Percentiles rank a stretch among this genome's conserved stretches.
Conservation (phyloP, 768 basidiomycete genomes). For the Calocybe gangraenosa region DNA sequence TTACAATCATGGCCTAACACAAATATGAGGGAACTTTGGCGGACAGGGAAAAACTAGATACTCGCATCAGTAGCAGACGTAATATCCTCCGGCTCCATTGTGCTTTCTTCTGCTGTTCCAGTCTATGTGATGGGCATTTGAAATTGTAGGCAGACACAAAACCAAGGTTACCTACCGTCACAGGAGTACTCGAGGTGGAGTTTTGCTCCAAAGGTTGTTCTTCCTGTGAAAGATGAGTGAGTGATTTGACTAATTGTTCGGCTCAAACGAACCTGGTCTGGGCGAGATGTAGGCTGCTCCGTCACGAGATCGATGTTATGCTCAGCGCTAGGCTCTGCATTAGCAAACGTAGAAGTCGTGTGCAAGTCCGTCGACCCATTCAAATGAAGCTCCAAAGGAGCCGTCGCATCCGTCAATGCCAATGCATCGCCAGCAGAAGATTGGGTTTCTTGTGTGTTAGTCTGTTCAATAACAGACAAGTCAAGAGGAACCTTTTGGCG, state of each 20-base stretch:
- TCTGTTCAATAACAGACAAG: neutral
- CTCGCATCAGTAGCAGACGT: constrained; percentile 6
- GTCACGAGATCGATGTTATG: neutral
- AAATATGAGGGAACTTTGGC: constrained; percentile 1
- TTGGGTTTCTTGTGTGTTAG: neutral
- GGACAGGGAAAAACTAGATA: neutral
- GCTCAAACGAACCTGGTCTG: constrained; percentile 9
- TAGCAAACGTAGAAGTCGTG: too few relatives aligned
- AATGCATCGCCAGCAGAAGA: neutral
- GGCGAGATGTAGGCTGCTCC: neutral
- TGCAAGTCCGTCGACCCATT: too few relatives aligned
- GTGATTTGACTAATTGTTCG: neutral
- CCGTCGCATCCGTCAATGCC: constrained; percentile 1
- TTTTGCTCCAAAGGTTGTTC: constrained; percentile 1
- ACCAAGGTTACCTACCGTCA: neutral
- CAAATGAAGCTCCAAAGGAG: neutral
- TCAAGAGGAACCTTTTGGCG: neutral
- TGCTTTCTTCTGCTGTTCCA: constrained; percentile 1
- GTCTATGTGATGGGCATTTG: constrained; percentile 3
- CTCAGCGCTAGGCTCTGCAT: neutral
- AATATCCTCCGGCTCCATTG: neutral
- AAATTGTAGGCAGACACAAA: neutral
- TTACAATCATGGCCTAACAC: neutral
- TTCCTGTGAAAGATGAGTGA: constrained; percentile 5
- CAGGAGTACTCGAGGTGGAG: neutral